Evolutionary conservation across 139 green algal species (phyloP).

Genomic region (Coelastrella sp.): DNA sequence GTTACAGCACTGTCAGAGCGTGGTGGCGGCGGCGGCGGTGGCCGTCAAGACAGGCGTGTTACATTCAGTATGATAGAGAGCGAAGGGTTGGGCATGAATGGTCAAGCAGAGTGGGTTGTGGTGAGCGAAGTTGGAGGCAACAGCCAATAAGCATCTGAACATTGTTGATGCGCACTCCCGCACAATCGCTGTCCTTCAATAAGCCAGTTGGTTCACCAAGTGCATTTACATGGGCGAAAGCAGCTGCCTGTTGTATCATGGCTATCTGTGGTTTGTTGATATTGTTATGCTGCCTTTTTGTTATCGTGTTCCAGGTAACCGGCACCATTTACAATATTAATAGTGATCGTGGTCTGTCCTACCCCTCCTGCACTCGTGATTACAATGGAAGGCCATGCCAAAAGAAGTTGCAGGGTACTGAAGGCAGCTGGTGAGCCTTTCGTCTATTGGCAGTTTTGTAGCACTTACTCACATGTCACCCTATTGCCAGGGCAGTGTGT

Average conservation of each 20-base stretch:
- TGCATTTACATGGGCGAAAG: no score
- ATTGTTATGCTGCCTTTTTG: neutral
- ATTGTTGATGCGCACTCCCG: no score
- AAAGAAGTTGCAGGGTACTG: constrained; percentile 79
- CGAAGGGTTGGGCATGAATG: constrained; percentile 79
- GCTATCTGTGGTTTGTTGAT: no score
- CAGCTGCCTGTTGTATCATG: no score
- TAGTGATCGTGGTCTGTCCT: constrained; percentile 60
- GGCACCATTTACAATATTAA: constrained; percentile 69
- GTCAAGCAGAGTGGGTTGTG: constrained; percentile 77
- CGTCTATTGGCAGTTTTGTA: no score
- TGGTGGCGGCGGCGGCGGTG: constrained; percentile 61
- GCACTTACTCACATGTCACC: no score
- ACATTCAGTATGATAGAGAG: constrained; percentile 82
- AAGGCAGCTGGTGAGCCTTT: constrained; percentile 45
- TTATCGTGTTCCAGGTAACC: constrained; percentile 39
- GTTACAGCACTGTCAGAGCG: constrained; percentile 59
- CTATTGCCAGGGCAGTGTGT: no score
- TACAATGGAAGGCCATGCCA: constrained; percentile 75
- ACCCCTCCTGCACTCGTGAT: constrained; percentile 73
- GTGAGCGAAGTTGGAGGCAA: constrained; percentile 56
- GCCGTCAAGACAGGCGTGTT: constrained; percentile 70
- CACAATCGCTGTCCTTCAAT: no score
- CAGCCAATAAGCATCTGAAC: no score
- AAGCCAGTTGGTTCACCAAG: no score